A percentile compares a stretch with the other conserved stretches of the same genome.
Evolutionary conservation across 305 asterid genomes (phyloP).

Genomic region (Fraxinus baroniana): DNA sequence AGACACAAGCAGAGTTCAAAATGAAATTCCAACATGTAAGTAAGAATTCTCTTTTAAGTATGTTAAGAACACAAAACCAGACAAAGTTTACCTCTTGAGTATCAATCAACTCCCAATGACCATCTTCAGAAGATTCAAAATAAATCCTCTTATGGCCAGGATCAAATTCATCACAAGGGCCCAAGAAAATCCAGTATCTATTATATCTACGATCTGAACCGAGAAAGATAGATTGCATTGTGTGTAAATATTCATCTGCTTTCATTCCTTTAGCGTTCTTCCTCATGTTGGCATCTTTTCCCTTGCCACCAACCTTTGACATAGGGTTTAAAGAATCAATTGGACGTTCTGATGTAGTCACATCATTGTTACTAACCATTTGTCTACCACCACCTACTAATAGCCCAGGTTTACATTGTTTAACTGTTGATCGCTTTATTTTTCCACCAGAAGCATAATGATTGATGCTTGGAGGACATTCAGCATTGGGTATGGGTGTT

Average conservation of each 20-base stretch:
- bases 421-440: constrained; percentile 68
- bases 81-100: constrained; percentile 60
- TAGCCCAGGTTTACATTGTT: constrained; percentile 34
- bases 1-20: constrained; percentile 27
- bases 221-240: constrained; percentile 92
- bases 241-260: constrained; percentile 51
- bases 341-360: constrained; percentile 50
- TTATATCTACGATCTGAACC: constrained; percentile 98
- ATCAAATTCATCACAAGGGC: constrained; percentile 88
- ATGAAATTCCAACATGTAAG: constrained; percentile 18
- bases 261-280: constrained; percentile 41
- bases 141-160: constrained; percentile 95
- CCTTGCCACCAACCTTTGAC: constrained; percentile 45
- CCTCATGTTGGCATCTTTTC: constrained; percentile 38
- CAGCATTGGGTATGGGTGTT: constrained; percentile 25
- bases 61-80: constrained; percentile 20
- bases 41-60: neutral
- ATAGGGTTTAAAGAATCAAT: constrained; percentile 62
- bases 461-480: constrained; percentile 39
- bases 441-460: constrained; percentile 77
- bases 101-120: constrained; percentile 94
- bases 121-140: constrained; percentile 97
- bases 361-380: constrained; percentile 29
- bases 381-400: constrained; percentile 36
- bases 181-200: constrained; percentile 96